These are phyloP conservation scores for Aspergillus thermomutatus DNA, from an alignment of 2,329 filamentous ascomycete species.

Conservation along the genomic window DNA sequence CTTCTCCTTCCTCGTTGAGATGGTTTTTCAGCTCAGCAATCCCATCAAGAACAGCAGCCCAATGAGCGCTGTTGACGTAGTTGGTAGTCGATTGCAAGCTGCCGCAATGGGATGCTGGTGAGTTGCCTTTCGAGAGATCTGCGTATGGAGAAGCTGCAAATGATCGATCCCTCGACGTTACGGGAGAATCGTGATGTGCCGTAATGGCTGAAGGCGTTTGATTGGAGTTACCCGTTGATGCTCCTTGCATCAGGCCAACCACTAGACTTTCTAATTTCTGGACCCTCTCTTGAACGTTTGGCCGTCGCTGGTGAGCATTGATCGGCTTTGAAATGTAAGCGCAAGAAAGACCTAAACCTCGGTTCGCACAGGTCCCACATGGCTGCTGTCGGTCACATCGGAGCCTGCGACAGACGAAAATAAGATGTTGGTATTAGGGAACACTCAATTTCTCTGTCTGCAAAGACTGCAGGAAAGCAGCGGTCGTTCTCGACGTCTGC, in stretches of 20 bases:
- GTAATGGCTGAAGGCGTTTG: background rate
- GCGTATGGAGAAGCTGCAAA: background rate
- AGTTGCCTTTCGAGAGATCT: background rate
- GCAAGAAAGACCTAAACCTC: conserved; percentile 48
- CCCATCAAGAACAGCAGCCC: conserved; percentile 1
- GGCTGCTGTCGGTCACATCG: conserved; percentile 56
- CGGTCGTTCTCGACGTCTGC: conserved; percentile 23
- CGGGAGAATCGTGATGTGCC: background rate
- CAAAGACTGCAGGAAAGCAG: conserved; percentile 31
- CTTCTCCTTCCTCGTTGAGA: background rate
- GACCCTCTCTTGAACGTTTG: conserved; percentile 38
- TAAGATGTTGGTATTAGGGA: too few relatives aligned
- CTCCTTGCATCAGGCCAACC: background rate
- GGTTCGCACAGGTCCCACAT: conserved; percentile 56
- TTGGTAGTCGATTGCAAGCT: background rate
- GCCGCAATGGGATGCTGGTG: background rate
- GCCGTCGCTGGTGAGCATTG: conserved; percentile 40
- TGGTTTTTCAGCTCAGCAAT: background rate
- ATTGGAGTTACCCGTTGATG: background rate
- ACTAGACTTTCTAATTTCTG: conserved; percentile 11
- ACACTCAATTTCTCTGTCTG: conserved; percentile 26
- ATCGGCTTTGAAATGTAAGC: conserved; percentile 39
- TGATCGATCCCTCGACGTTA: background rate
- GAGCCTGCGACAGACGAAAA: conserved; percentile 31
- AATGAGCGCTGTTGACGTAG: conserved; percentile 1